Conservation (phyloP, 2,329 filamentous ascomycete species). For the Tolypocladium guangdongense region DNA sequence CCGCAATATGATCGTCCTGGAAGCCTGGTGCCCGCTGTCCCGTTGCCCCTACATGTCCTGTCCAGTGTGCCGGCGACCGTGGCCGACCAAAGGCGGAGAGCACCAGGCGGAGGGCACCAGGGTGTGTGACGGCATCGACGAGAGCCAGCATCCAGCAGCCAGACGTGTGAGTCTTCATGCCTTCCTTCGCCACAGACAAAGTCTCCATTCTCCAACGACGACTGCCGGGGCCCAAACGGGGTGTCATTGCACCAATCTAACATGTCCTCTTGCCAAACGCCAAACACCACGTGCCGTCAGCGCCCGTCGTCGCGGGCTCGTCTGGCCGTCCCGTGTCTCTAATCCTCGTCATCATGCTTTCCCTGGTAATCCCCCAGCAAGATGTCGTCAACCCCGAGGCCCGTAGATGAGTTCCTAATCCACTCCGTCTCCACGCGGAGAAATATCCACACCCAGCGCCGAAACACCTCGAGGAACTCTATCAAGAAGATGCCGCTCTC, state of each 20-base stretch:
- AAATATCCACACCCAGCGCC: slow-evolving; percentile 96
- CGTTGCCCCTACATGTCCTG: neutral
- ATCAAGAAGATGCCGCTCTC: slow-evolving; percentile 84
- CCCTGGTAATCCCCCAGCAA: slow-evolving; percentile 61
- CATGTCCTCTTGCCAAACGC: neutral
- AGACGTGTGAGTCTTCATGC: neutral
- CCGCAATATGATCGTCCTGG: neutral
- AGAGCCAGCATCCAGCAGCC: neutral
- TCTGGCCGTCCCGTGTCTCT: slow-evolving; percentile 1
- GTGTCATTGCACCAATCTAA: neutral
- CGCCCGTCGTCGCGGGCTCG: neutral
- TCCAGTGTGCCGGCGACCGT: neutral
- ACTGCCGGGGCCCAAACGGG: neutral
- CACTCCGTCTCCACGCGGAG: slow-evolving; percentile 92
- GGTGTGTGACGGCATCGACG: neutral
- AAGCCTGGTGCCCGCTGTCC: neutral
- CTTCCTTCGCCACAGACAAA: neutral
- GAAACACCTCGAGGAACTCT: slow-evolving; percentile 74
- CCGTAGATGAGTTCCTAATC: slow-evolving; percentile 45
- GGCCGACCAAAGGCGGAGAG: neutral
- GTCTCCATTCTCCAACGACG: no score
- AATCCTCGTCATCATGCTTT: slow-evolving; percentile 38
- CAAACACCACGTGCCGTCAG: neutral
- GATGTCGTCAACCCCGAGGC: slow-evolving; percentile 57
- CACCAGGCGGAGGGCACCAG: neutral